Evolutionary conservation across 495 filamentous ascomycete species (phyloP), one percentile per base, ranked within the genome.

Genomic region (Trichoderma virens): DNA sequence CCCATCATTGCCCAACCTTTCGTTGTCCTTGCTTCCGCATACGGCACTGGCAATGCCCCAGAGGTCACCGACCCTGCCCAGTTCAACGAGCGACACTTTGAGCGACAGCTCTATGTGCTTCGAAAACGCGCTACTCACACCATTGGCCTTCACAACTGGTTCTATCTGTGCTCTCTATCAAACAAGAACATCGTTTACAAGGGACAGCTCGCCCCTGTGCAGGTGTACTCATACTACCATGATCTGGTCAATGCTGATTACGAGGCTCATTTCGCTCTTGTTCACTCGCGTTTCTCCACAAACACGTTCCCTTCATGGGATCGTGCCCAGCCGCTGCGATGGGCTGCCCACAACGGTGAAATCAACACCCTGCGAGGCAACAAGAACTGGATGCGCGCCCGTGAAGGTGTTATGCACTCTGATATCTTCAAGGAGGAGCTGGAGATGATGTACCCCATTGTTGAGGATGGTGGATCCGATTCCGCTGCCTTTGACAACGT

Each of bases 161-260:
- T 97, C 82, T 99, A 99, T 74, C 80, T 98, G 54, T 98, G 93
- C 83, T 97, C 93, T 39, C 81, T 99, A 67, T 96, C 91, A 75
- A 98, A 96, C 84, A 92, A 92, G 74, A 99, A 98, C 77, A 98
- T 99, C 74, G 90, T 99, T 45, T 99, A 99, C 82, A 99, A 99
- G 84, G 94, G 94, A 66, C 94, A 99, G 76, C 80, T 99, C 67
- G 90, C 94, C 47, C 94, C 94, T 23, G 85, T 93, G 20, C 94
- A 99, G 76, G 94, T 99, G n/a, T 99, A 99, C 77, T 86, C 94
- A 74, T 99, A 99, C 79, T 99, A 97, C 79, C 89, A 97, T 76
- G 94, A 99, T 78, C 75, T 99, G 74, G 90, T 98, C 64, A 94
- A 93, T 68, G 92, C 96, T 47, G 94, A 99, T 73, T 99, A 95